These are phyloP conservation scores for Blastobotrys malaysiensis DNA, from an alignment of 1,139 yeast species.

Conservation along the genomic window DNA sequence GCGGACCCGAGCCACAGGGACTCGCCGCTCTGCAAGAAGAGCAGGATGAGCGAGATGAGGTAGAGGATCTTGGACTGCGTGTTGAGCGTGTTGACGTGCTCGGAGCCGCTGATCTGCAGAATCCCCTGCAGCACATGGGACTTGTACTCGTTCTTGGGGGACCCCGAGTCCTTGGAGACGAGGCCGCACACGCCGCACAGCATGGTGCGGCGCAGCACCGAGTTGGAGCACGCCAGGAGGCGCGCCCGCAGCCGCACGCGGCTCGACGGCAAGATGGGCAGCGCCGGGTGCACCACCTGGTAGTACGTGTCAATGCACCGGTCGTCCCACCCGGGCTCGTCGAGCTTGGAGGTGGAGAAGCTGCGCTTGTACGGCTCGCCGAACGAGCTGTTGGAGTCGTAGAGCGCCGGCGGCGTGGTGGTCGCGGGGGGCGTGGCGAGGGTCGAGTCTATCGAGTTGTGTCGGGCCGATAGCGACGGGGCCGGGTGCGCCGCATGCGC, in stretches of 20 bases:
- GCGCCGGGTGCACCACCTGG: slow-evolving; percentile 36
- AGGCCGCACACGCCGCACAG: slow-evolving; percentile 23
- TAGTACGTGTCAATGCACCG: slow-evolving; percentile 35
- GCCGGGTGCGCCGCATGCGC: not conserved
- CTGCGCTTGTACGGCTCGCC: slow-evolving; percentile 7
- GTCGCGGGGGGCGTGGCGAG: slow-evolving; percentile 13
- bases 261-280: slow-evolving; percentile 37
- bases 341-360: slow-evolving; percentile 8
- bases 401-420: not conserved
- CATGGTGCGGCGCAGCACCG: slow-evolving; percentile 22
- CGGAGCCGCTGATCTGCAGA: slow-evolving; percentile 6
- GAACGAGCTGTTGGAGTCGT: not conserved
- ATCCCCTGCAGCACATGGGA: slow-evolving; percentile 15
- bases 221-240: slow-evolving; percentile 25
- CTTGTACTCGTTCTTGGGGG: slow-evolving; percentile 12
- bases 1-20: slow-evolving; percentile 37
- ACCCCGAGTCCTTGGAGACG: slow-evolving; percentile 6
- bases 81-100: slow-evolving; percentile 10
- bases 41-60: slow-evolving; percentile 31
- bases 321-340: slow-evolving; percentile 31
- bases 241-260: slow-evolving; percentile 30
- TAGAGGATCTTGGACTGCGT: slow-evolving; percentile 23
- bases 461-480: too few species aligned
- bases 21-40: slow-evolving; percentile 35
- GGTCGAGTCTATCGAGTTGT: slow-evolving; percentile 15